Evolutionary conservation across 768 basidiomycete species (phyloP), one percentile per base, ranked within the genome.

Genomic region (Pleurotus salmoneostramineus): DNA sequence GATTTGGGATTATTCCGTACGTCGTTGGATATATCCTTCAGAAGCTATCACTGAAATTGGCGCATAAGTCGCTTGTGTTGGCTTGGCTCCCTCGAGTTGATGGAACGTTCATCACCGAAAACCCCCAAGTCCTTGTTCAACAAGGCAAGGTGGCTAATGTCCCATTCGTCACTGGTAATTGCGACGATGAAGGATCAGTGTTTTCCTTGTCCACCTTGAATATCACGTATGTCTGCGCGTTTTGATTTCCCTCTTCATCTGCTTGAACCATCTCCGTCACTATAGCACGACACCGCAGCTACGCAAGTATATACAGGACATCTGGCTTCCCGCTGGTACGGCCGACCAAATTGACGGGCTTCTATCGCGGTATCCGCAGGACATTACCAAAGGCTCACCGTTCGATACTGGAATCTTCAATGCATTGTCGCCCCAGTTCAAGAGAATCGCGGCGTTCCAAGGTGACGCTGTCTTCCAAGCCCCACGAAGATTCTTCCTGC

Each of bases 161-260:
- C 1, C 81, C 81, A 0, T 72, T 83, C 59, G 68, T 85, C 27
- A 80, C 51, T 76, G 81, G 81, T 10, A 76, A 83, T 60, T 76
- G 74, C 58, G 81, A 85, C 52, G 85, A 86, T 55, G 85, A 87
- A 64, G 85, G 84, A 4, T 82, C 84, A 0, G 32, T 78, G 0
- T 82, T 82, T 62, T 72, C 80, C 3, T 60, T 79, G 3, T 71
- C 80, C 1, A 81, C 73, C 2, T 58, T 78, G 42, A 82, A 83
- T 56, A 59, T 82, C 57, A 82, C 80, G 80, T 79, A 60, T 56
- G 77, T 63, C 12, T 33, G 12, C 27, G 10, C 6, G 10, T 7
- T 36, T 47, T 43, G 6, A 7, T 8, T 36, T 27, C 21, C 21
- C 21, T 27, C 21, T 27, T 27, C 21, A 27, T 27, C 36, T 27